Evolutionary conservation across 148 eudicot genomes (phyloP).

Genomic region (Pharnaceum exiguum): DNA sequence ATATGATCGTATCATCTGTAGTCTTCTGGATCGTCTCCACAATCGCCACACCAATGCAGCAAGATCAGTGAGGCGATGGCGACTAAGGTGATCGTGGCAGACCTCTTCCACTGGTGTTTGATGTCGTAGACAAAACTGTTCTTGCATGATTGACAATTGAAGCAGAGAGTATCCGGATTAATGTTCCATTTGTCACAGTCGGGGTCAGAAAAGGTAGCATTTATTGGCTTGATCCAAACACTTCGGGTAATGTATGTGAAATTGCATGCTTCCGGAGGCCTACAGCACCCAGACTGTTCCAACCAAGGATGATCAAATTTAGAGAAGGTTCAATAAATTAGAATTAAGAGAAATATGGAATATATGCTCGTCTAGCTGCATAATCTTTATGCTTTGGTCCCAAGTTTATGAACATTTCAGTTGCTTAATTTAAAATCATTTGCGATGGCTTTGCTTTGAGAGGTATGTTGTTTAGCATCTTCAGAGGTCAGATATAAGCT

Average conservation of each 20-base stretch:
- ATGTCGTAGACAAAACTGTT: background rate
- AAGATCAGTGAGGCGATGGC: background rate
- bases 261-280: background rate
- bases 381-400: too few species aligned
- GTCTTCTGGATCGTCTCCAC: conserved; percentile 4
- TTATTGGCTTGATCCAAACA: background rate
- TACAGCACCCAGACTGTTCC: conserved; percentile 10
- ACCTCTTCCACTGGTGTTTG: background rate
- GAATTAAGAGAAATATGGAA: too few species aligned
- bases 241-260: background rate
- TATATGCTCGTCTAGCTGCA: too few species aligned
- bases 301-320: background rate
- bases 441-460: too few species aligned
- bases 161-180: background rate
- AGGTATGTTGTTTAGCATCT: too few species aligned
- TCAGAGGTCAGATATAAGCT: too few species aligned
- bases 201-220: background rate
- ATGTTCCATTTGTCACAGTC: conserved; percentile 3
- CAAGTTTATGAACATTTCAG: too few species aligned
- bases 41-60: background rate
- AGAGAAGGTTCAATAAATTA: background rate
- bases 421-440: too few species aligned
- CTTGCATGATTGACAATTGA: conserved; percentile 6
- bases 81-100: background rate
- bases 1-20: background rate